These are phyloP conservation scores for Eucalyptus sideroxylon DNA, from an alignment of 345 rosid genomes.

Conservation along the genomic window DNA sequence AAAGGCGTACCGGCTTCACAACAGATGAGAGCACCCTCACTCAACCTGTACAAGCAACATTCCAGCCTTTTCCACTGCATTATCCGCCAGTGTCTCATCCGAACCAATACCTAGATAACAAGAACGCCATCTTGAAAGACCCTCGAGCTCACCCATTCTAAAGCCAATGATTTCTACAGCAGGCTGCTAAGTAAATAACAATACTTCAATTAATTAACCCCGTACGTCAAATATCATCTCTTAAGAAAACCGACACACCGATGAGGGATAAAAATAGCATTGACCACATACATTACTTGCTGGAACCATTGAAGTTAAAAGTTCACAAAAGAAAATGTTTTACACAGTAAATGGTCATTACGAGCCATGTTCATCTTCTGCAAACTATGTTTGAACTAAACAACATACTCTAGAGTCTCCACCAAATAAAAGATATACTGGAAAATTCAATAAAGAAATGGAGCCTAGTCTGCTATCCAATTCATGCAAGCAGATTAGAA, in stretches of 20 bases:
- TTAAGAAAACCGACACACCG: not conserved
- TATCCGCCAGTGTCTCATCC: constrained; percentile 54
- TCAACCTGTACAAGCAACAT: constrained; percentile 78
- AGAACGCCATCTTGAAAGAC: constrained; percentile 86
- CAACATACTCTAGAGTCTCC: not conserved
- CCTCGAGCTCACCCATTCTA: constrained; percentile 84
- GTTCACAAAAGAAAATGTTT: not conserved
- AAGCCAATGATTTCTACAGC: constrained; percentile 54
- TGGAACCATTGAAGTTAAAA: not conserved
- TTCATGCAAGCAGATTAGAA: not conserved
- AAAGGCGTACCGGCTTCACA: constrained; percentile 62
- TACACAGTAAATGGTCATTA: not conserved
- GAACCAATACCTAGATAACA: constrained; percentile 67
- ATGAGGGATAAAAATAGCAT: not conserved
- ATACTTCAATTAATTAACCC: not conserved
- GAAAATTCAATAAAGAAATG: not conserved
- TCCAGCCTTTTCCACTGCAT: constrained; percentile 66
- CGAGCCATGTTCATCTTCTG: not conserved
- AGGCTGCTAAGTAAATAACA: constrained; percentile 69
- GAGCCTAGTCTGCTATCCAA: too few relatives aligned
- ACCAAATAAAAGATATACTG: not conserved
- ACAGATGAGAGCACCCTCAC: constrained; percentile 75
- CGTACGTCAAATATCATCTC: not conserved
- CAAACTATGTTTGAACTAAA: not conserved
- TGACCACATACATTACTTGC: not conserved